Evolutionary conservation across 2,329 filamentous ascomycete genomes (phyloP), one percentile per base, ranked within the genome.

Genomic region (Conoideocrella luteorostrata): DNA sequence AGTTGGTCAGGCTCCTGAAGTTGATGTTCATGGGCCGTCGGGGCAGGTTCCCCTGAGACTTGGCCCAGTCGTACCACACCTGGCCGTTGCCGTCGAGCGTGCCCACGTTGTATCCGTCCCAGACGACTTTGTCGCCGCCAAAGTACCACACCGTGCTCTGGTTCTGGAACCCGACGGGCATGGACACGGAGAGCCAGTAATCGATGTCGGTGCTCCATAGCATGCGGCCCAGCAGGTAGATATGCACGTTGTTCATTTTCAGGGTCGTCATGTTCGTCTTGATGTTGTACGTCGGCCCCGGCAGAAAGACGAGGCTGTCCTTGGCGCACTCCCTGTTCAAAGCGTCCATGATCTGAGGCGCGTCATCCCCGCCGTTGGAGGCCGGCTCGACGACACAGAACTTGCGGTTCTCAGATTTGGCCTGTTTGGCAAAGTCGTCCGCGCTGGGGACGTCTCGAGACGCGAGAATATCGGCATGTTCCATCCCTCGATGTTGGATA

Each of bases 1-100:
- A 71, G 52, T 78, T 70, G 5, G 58, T 70, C 4, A 74, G 63
- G 3, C 64, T 60, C 15, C 61, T 50, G 39, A 60, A 61, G 45
- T 64, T 69, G 52, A 80, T 67, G 15, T 72, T 77, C 50, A 80
- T 69, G 7, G 75, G 75, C 9, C 76, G 65, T 11, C 68, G 58
- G 3, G 69, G 62, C 45, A 72, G 64, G 47, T 78, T 77, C 24
- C 63, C 67, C 10, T 53, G 52, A 12, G 65, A 62, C 22, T 61
- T 56, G 39, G 68, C 66, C 56, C 68, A 74, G 47, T 75, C 66
- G 51, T 81, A 80, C 77, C 77, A 82, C 3, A 69, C 66, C 51
- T 80, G 72, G 2, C 78, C 78, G 52, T 81, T 80, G 9, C 78
- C 77, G 52, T 80, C 67, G 12, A 81, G 59, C 3, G 71, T 77